Evolutionary conservation across 202 grass and related monocot genomes (phyloP).

Genomic region (Miscanthus sacchariflorus): DNA sequence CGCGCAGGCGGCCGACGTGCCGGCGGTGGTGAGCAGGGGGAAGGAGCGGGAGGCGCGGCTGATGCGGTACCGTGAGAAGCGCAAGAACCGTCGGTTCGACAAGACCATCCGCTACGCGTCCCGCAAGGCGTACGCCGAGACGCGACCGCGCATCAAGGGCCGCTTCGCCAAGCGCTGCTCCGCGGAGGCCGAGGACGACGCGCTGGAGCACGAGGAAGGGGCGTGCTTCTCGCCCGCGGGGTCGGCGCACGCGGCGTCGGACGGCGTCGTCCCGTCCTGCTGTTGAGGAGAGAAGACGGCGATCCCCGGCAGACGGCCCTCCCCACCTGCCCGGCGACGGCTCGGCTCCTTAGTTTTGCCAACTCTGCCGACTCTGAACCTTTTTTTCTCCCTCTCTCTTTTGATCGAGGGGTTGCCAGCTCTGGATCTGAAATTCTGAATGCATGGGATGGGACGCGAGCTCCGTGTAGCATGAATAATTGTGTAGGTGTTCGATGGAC

Average conservation of each 20-base stretch:
- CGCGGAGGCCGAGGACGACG: constrained; percentile 39
- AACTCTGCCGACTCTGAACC: not conserved
- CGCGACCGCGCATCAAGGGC: constrained; percentile 82
- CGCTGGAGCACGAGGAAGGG: constrained; percentile 36
- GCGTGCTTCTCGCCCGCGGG: constrained; percentile 52
- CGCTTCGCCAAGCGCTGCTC: constrained; percentile 65
- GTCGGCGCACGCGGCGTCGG: constrained; percentile 44
- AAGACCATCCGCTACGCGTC: constrained; percentile 93
- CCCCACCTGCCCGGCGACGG: not conserved
- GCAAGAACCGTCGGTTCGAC: constrained; percentile 79
- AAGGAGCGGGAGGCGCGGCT: constrained; percentile 71
- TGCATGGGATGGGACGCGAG: constrained; percentile 19
- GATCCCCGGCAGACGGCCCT: not conserved
- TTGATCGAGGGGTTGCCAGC: not conserved
- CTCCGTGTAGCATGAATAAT: constrained; percentile 54
- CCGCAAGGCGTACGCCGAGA: constrained; percentile 90
- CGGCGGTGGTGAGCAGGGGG: constrained; percentile 40
- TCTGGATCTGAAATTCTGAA: not conserved
- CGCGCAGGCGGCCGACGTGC: no score
- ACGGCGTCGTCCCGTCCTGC: constrained; percentile 76
- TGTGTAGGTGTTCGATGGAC: constrained; percentile 35
- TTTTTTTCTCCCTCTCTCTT: not conserved
- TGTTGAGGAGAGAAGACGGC: not conserved
- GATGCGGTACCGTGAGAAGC: constrained; percentile 92
- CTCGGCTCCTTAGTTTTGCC: constrained; percentile 28